Base-by-base conservation (phyloP, 139 green algal genomes). In the Bryopsis sp. region DNA sequence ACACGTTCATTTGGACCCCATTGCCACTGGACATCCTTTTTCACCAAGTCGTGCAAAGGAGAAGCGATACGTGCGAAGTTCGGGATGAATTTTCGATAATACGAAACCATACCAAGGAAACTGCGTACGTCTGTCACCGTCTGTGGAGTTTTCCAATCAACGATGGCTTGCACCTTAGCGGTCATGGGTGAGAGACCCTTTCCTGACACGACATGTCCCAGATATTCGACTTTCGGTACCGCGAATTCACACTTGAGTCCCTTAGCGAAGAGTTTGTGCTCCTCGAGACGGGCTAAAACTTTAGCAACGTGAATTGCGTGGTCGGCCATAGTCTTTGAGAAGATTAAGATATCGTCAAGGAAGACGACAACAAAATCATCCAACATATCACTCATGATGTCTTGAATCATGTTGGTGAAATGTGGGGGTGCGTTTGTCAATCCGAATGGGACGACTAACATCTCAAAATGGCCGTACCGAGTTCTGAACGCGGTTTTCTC, bases 141-240 rank as follows among this genome's bases (percentile, higher is more conserved):
- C 5, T 3, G 59, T 29, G 79, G 79, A 3, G 58, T 7, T 19
- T 59, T 70, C 39, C 47, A 85, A 1, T 57, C 48, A 2, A 8
- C 15, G 7, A 87, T 78, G 6, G 66, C 76, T 1, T 46, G 22
- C 1, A 79, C 63, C 46, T 86, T 83, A 37, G 60, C 61, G 2
- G 65, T 24, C 24, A 71, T 37, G 3, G 70, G 67, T 3, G 22
- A 38, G 2, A 81, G 32, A 8, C 67, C 74, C 7, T 70, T 24
- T 0, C 11, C 8, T 8, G 48, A 67, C 1, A 86, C 48, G 28
- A 76, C 47, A 39, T 80, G 67, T 8, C 75, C 81, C 24, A 83
- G 47, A 47, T 71, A 85, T 2, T 72, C 58, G 19, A 84, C 24
- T 11, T 2, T 33, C 1, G 72, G 50, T 19, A 50, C 43, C 2